Conservation (phyloP, 148 eudicot species). For the Silene uniflora region DNA sequence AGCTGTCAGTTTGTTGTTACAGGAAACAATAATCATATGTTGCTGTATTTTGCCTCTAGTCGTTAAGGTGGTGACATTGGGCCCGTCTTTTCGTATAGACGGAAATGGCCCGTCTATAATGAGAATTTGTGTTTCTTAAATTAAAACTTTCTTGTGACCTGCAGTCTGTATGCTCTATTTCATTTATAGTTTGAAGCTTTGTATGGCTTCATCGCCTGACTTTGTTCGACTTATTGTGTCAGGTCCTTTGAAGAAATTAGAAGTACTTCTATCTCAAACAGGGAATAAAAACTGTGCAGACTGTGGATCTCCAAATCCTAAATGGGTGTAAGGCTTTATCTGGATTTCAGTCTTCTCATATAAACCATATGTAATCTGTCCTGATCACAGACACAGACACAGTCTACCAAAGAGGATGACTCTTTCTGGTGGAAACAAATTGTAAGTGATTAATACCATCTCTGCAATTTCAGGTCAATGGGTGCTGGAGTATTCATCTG, state of each 20-base stretch:
- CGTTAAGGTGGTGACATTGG: no score
- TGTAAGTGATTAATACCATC: neutral
- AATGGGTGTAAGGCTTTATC: slow-evolving; percentile 80
- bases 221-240: slow-evolving; percentile 13
- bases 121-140: no score
- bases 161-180: neutral
- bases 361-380: neutral
- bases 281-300: slow-evolving; percentile 79
- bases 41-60: no score
- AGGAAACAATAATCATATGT: no score
- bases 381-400: slow-evolving; percentile 3
- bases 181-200: neutral
- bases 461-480: slow-evolving; percentile 52
- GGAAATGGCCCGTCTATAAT: no score
- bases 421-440: neutral
- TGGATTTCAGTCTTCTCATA: neutral
- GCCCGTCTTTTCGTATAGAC: no score
- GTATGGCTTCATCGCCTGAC: neutral
- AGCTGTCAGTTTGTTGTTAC: no score
- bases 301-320: slow-evolving; percentile 89
- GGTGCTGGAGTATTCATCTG: slow-evolving; percentile 83
- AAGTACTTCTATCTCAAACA: slow-evolving; percentile 42
- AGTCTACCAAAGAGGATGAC: neutral
- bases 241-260: slow-evolving; percentile 53
- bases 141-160: neutral